phyloP scores from a whole-genome alignment of 73 alveolate genomes.

The Uronychia setigera region DNA sequence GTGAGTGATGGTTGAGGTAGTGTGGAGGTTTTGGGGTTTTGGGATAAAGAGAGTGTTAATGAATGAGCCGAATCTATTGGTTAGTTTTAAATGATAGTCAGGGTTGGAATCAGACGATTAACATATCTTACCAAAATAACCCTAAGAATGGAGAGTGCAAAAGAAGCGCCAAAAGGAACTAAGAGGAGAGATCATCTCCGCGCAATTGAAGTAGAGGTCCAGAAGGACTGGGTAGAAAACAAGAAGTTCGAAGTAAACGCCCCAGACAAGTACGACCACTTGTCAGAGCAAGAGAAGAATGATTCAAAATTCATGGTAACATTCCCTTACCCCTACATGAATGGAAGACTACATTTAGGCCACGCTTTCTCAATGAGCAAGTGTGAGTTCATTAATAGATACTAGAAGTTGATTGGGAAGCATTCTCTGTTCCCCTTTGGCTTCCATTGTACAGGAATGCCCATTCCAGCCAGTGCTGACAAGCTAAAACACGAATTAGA shows the following conservation, averaged over 20 bases:
- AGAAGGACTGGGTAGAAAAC: constrained; percentile 79
- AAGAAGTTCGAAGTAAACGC: constrained; percentile 82
- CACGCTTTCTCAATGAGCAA: constrained; percentile 97
- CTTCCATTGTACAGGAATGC: constrained; percentile 99
- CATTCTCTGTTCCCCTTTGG: constrained; percentile 97
- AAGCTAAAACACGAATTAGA: constrained; percentile 86
- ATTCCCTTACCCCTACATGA: constrained; percentile 99
- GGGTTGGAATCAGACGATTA: too few relatives aligned
- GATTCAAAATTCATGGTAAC: constrained; percentile 90
- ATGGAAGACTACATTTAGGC: constrained; percentile 97
- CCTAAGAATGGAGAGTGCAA: constrained; percentile 50
- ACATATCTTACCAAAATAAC: constrained; percentile 33
- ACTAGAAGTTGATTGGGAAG: constrained; percentile 91
- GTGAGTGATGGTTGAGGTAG: too few relatives aligned
- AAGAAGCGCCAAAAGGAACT: constrained; percentile 72
- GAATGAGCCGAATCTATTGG: too few relatives aligned
- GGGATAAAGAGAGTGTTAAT: too few relatives aligned
- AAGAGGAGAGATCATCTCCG: constrained; percentile 88
- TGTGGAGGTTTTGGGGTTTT: too few relatives aligned
- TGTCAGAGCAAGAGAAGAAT: constrained; percentile 66
- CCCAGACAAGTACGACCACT: constrained; percentile 64
- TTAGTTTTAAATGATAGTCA: too few relatives aligned
- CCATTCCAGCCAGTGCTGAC: constrained; percentile 99
- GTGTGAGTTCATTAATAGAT: constrained; percentile 97
- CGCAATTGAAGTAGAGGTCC: constrained; percentile 81